Evolutionary conservation across 371 early-diverging fungal species (phyloP), one percentile per base, ranked within the genome.

Genomic region (Scutellospora calospora): DNA sequence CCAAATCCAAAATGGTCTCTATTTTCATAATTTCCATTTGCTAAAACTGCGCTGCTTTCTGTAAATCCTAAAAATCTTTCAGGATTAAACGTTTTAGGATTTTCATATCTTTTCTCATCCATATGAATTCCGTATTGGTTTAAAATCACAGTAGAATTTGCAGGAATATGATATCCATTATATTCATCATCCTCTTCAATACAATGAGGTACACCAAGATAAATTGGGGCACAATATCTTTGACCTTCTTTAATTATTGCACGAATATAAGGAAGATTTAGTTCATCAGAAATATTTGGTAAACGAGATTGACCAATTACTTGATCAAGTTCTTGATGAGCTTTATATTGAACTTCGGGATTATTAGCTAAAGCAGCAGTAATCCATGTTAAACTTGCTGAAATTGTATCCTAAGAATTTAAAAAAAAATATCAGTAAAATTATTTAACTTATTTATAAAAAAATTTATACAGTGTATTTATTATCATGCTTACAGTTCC

Each of bases 161-260:
- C n/a, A 18, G 66, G 66, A 31, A 66, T 66, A 66, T 66, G 66
- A 41, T 66, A 66, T 18, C 66, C 66, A 5, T 35, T 66, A 41
- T 66, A 66, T 31, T 66, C 66, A n/a, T 66, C 66, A 41, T 66
- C 66, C n/a, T 66, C 29, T 41, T 66, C 66, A 66, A 33, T 66
- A 1, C 5, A 27, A 35, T 63, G 65, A 35, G 18, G 65, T 27
- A 35, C 31, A 27, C 65, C 65, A n/a, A 63, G 8, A 22, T 20
- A 35, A 20, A 31, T 66, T 41, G 73, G 73, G 14, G 73, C 49
- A 49, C 18, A 45, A n/a, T n/a, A 9, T 31, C 73, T 29, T 54
- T 16, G 41, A 31, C 29, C 52, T 73, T 73, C 73, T 51, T 49
- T 73, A 0, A 73, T 54, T 20, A 73, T 27, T 11, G 73, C 73